Percentiles rank a stretch among this genome's conserved stretches.
phyloP scores from a whole-genome alignment of 164 flowering plant genomes.

The Sextonia rubra region DNA sequence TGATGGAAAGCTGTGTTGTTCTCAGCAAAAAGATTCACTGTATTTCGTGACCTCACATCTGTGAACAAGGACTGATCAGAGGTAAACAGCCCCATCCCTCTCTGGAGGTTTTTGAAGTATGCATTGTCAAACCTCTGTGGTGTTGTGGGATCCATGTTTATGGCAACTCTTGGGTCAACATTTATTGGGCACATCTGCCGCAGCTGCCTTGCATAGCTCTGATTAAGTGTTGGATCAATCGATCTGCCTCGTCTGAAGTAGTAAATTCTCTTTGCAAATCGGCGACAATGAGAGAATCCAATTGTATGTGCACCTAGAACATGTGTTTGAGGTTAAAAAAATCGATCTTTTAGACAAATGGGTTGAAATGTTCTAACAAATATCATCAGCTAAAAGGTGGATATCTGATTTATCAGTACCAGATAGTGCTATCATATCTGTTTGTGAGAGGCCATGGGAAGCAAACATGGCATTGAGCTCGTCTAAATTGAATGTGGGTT shows the following conservation, averaged over 20 bases:
- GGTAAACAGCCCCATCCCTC: slow-evolving; percentile 29
- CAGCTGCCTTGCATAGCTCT: slow-evolving; percentile 30
- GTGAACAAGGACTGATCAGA: slow-evolving; percentile 39
- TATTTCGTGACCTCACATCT: slow-evolving; percentile 25
- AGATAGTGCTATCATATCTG: slow-evolving; percentile 67
- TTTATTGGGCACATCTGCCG: slow-evolving; percentile 35
- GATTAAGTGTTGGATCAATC: slow-evolving; percentile 35
- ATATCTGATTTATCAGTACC: slow-evolving; percentile 27
- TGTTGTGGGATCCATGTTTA: slow-evolving; percentile 40
- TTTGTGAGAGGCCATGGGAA: slow-evolving; percentile 38
- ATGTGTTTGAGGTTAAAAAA: not conserved
- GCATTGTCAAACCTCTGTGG: slow-evolving; percentile 27
- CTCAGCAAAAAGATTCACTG: slow-evolving; percentile 30
- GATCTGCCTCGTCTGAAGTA: slow-evolving; percentile 16
- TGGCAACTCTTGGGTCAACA: slow-evolving; percentile 39
- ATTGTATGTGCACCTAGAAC: slow-evolving; percentile 36
- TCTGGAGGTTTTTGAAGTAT: slow-evolving; percentile 29
- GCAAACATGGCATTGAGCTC: slow-evolving; percentile 54
- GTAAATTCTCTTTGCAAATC: slow-evolving; percentile 37
- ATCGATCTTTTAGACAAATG: not conserved
- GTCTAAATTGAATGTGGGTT: slow-evolving; percentile 42
- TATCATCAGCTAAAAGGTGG: not conserved
- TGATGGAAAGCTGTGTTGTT: slow-evolving; percentile 25
- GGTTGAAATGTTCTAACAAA: not conserved
- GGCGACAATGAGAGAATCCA: slow-evolving; percentile 47